A percentile compares a stretch with the other conserved stretches of the same genome.
Evolutionary conservation across 495 filamentous ascomycete species (phyloP).

Genomic region (Neurospora sp.): DNA sequence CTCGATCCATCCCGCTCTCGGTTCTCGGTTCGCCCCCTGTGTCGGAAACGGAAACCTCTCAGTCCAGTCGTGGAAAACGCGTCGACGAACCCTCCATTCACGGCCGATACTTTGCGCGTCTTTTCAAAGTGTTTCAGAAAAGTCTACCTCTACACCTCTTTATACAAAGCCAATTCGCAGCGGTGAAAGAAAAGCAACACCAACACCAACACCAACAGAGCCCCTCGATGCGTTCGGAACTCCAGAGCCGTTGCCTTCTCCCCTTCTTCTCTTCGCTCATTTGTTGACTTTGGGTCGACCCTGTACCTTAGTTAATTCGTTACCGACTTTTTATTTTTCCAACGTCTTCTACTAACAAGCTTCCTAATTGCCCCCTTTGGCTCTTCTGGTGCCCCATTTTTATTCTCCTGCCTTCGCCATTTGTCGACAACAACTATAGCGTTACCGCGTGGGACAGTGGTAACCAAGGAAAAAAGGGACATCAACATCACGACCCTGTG

Average conservation of each 20-base stretch:
- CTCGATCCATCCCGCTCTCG: neutral
- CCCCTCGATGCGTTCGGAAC: slow-evolving; percentile 22
- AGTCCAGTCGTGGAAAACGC: neutral
- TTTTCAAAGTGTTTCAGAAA: neutral
- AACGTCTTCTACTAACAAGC: neutral
- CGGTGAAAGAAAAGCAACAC: neutral
- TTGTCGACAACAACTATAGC: neutral
- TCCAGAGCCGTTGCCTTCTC: slow-evolving; percentile 11
- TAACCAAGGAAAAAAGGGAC: neutral
- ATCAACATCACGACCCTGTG: neutral
- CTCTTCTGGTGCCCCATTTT: neutral
- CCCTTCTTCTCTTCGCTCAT: slow-evolving; percentile 26
- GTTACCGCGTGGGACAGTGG: neutral
- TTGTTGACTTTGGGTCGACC: neutral
- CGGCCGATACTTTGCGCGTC: neutral
- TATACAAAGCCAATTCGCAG: neutral
- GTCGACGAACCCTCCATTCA: neutral
- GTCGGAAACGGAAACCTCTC: neutral
- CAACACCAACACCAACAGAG: slow-evolving; percentile 5
- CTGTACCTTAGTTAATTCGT: slow-evolving; percentile 9
- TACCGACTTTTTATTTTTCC: slow-evolving; percentile 17
- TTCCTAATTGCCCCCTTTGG: neutral
- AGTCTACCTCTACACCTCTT: neutral
- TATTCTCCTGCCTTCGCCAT: neutral
- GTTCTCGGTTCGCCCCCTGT: neutral